These are phyloP conservation scores for Mortierella sp. DNA, from an alignment of 371 early-diverging fungal species.

Conservation along the genomic window DNA sequence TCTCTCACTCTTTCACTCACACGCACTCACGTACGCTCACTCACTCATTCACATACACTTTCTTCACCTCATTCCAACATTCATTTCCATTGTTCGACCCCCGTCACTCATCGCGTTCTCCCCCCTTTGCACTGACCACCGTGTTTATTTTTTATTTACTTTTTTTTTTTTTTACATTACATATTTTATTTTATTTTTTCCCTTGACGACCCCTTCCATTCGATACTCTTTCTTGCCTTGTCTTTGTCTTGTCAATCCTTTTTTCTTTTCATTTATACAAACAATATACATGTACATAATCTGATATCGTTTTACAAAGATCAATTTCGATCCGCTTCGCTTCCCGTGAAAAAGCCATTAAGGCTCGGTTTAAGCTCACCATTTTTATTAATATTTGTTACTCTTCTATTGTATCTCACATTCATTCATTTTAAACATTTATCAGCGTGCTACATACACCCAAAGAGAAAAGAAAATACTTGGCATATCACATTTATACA, in stretches of 20 bases:
- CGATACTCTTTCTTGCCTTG: not conserved
- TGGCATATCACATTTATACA: not conserved
- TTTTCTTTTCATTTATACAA: not conserved
- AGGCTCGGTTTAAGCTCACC: constrained; percentile 12
- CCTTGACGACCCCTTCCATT: constrained; percentile 23
- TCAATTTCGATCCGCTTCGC: constrained; percentile 23
- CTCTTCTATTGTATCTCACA: not conserved
- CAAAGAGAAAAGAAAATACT: too few species aligned
- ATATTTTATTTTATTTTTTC: constrained; percentile 5
- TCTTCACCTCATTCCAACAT: not conserved
- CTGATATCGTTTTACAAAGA: constrained; percentile 7
- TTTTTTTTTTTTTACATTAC: not conserved
- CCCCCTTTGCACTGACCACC: constrained; percentile 24
- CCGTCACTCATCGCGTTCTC: not conserved
- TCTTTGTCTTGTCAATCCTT: not conserved
- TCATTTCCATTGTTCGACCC: not conserved
- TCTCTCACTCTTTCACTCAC: not conserved
- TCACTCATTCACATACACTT: not conserved
- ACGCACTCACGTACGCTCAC: not conserved
- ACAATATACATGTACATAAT: too few species aligned
- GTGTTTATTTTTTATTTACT: constrained; percentile 12
- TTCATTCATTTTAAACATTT: not conserved
- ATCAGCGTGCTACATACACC: too few species aligned
- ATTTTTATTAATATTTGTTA: not conserved
- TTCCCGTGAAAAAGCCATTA: not conserved